Percentiles rank a stretch among this genome's conserved stretches.
Conservation (phyloP, 177 flowering plant genomes). For the Vitis hybrid region DNA sequence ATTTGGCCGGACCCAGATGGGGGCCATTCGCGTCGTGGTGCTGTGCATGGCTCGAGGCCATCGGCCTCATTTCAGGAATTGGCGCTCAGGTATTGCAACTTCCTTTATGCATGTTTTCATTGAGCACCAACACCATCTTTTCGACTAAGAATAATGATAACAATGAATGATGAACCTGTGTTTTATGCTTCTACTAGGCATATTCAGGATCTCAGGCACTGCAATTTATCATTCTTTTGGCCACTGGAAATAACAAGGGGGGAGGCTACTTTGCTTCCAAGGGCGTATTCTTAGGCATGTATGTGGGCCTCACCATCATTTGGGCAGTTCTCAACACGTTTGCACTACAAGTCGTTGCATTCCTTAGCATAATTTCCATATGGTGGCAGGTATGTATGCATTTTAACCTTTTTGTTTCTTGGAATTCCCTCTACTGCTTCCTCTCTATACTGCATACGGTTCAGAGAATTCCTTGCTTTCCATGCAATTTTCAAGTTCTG, state of each 20-base stretch:
- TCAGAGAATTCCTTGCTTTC: too few species aligned
- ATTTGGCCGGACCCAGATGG: conserved; percentile 71
- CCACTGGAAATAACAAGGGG: conserved; percentile 39
- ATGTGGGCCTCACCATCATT: conserved; percentile 22
- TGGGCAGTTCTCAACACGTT: conserved; percentile 43
- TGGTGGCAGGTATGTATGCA: conserved; percentile 38
- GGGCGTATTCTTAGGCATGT: conserved; percentile 32
- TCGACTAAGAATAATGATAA: too few species aligned
- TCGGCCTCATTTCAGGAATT: conserved; percentile 68
- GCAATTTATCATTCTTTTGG: conserved; percentile 33
- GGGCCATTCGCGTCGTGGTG: conserved; percentile 85
- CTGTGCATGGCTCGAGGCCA: conserved; percentile 76
- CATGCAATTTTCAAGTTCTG: too few species aligned
- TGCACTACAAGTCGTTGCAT: conserved; percentile 31
- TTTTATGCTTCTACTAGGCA: conserved; percentile 10
- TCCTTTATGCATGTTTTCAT: too few species aligned
- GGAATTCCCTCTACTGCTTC: not conserved
- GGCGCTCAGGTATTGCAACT: conserved; percentile 50
- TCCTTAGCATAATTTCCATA: conserved; percentile 30
- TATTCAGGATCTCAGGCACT: conserved; percentile 28
- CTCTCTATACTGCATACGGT: not conserved
- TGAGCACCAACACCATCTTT: too few species aligned
- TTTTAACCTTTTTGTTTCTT: not conserved
- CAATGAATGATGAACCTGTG: not conserved
- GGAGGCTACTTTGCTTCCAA: conserved; percentile 41